Percentiles rank a stretch among this genome's conserved stretches.
phyloP scores from a whole-genome alignment of 1,284 basidiomycete species.

The Pholiota adiposa region DNA sequence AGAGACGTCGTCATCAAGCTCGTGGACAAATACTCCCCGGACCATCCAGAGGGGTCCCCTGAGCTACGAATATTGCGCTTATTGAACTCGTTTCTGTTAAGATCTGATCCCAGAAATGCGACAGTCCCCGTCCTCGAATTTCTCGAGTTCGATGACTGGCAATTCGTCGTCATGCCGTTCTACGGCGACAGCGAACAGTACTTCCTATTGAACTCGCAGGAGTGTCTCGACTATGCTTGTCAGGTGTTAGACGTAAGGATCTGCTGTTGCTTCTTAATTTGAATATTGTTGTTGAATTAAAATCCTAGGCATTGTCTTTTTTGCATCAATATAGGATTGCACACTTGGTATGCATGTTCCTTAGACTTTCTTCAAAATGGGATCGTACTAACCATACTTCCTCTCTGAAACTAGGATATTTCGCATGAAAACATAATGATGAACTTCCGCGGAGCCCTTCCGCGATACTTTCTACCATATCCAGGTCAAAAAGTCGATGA shows the following conservation, averaged over 20 bases:
- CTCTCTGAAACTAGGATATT: neutral
- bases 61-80: slow-evolving; percentile 15
- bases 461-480: too few relatives aligned
- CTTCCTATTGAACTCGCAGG: neutral
- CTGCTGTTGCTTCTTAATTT: neutral
- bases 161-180: neutral
- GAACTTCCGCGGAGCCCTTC: slow-evolving; percentile 6
- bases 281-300: neutral
- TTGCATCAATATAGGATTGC: slow-evolving; percentile 1
- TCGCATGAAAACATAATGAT: slow-evolving; percentile 1
- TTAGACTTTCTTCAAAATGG: too few relatives aligned
- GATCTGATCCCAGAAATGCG: slow-evolving; percentile 16
- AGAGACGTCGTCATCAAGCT: slow-evolving; percentile 20
- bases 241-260: neutral
- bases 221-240: slow-evolving; percentile 2
- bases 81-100: slow-evolving; percentile 14
- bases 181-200: neutral
- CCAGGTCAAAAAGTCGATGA: too few relatives aligned
- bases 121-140: slow-evolving; percentile 2
- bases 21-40: slow-evolving; percentile 5
- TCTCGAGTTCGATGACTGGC: slow-evolving; percentile 11
- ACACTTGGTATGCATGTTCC: neutral
- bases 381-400: neutral
- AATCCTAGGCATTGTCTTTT: neutral
- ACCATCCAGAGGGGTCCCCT: slow-evolving; percentile 14